Evolutionary conservation across 768 basidiomycete genomes (phyloP).

Genomic region (Hygrophoropsis aurantiaca): DNA sequence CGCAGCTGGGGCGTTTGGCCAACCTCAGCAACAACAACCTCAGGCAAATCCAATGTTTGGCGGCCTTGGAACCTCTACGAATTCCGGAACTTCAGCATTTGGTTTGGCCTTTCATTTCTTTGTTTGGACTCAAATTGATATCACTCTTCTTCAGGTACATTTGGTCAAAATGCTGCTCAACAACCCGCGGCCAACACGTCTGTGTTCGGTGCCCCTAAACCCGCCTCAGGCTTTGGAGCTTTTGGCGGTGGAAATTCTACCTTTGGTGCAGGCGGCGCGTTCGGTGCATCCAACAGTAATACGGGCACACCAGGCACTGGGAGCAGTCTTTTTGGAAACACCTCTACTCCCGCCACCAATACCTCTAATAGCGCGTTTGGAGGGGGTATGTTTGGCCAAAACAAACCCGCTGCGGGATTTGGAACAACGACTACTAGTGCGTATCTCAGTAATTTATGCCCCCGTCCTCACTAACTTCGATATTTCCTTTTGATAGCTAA

Average conservation of each 20-base stretch:
- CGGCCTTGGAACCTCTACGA: slow-evolving; percentile 41
- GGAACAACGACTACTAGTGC: slow-evolving; percentile 36
- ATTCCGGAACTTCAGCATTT: slow-evolving; percentile 34
- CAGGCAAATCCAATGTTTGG: slow-evolving; percentile 84
- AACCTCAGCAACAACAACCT: slow-evolving; percentile 58
- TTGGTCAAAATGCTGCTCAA: slow-evolving; percentile 39
- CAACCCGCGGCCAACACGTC: slow-evolving; percentile 36
- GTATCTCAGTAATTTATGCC: slow-evolving; percentile 8
- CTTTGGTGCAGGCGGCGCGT: slow-evolving; percentile 49
- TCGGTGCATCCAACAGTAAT: slow-evolving; percentile 33
- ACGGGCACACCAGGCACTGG: slow-evolving; percentile 28
- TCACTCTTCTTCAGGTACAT: slow-evolving; percentile 31
- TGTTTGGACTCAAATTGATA: slow-evolving; percentile 4
- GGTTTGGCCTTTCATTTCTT: slow-evolving; percentile 24
- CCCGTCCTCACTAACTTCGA: slow-evolving; percentile 10
- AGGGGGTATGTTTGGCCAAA: slow-evolving; percentile 59
- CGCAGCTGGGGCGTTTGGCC: slow-evolving; percentile 55
- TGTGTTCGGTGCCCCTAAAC: slow-evolving; percentile 68
- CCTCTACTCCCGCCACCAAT: slow-evolving; percentile 20
- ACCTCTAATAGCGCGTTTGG: slow-evolving; percentile 43
- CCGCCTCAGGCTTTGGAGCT: slow-evolving; percentile 72
- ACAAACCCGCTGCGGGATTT: slow-evolving; percentile 44
- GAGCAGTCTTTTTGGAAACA: slow-evolving; percentile 33
- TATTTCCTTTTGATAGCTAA: slow-evolving; percentile 23
- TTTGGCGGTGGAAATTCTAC: slow-evolving; percentile 60